phyloP scores from a whole-genome alignment of 257 asterid genomes.

The Coffea canephora region DNA sequence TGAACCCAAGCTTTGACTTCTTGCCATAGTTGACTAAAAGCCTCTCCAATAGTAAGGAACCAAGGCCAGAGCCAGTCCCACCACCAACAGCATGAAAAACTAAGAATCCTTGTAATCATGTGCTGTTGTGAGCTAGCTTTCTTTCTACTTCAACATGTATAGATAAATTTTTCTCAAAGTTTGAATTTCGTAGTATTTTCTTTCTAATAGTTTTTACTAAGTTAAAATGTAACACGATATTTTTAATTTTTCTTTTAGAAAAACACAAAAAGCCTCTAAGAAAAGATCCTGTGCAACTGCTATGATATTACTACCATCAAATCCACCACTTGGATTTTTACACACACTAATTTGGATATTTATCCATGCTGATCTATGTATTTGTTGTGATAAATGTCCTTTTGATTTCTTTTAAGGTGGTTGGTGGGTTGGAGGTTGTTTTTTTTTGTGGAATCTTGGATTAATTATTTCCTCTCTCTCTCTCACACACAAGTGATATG shows the following conservation, averaged over 20 bases:
- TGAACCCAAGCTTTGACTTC: slow-evolving; percentile 81
- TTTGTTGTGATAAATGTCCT: no score
- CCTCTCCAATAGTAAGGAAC: slow-evolving; percentile 83
- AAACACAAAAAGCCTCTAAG: neutral
- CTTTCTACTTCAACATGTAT: slow-evolving; percentile 15
- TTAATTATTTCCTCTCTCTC: no score
- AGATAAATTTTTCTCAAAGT: no score
- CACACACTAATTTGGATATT: neutral
- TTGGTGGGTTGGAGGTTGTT: neutral
- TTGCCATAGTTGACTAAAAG: slow-evolving; percentile 89
- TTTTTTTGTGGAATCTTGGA: no score
- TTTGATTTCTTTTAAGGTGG: neutral
- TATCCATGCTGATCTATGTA: neutral
- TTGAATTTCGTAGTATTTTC: no score
- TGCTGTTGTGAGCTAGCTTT: slow-evolving; percentile 88
- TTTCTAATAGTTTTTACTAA: neutral
- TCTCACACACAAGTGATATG: no score
- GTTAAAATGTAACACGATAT: no score
- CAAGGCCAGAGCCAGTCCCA: slow-evolving; percentile 94
- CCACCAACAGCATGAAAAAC: slow-evolving; percentile 98
- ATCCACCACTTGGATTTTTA: neutral
- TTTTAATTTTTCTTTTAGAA: neutral
- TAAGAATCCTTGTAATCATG: slow-evolving; percentile 84
- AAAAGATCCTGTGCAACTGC: neutral
- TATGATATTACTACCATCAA: neutral